Evolutionary conservation across 2,329 filamentous ascomycete species (phyloP).

Genomic region (Cladosporium sp.): DNA sequence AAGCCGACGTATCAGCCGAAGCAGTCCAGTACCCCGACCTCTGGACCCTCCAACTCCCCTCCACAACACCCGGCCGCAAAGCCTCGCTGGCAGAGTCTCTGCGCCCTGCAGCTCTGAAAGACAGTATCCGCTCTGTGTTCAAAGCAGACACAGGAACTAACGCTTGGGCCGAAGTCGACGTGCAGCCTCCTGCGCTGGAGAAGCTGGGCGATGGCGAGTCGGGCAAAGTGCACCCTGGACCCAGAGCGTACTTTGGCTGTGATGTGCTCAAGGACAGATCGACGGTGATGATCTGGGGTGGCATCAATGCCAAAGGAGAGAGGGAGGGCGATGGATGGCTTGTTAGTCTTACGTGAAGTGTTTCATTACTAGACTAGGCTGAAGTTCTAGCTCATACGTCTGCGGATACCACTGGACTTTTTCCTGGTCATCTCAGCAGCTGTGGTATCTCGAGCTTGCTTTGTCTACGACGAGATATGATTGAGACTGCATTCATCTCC

Average conservation of each 20-base stretch:
- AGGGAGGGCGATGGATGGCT: conserved; percentile 43
- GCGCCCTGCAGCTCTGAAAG: conserved; percentile 43
- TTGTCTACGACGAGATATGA: too few species aligned
- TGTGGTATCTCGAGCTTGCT: neutral
- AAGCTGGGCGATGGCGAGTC: conserved; percentile 29
- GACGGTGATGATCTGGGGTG: conserved; percentile 41
- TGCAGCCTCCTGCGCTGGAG: conserved; percentile 32
- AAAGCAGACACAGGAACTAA: conserved; percentile 39
- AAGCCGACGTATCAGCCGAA: conserved; percentile 5
- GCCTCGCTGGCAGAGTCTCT: conserved; percentile 26
- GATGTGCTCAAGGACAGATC: conserved; percentile 35
- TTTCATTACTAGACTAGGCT: too few species aligned
- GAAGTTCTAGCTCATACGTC: too few species aligned
- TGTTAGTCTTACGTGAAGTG: conserved; percentile 32
- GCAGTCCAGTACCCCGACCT: conserved; percentile 35
- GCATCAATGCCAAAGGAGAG: conserved; percentile 40
- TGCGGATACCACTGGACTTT: too few species aligned
- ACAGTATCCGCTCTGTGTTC: conserved; percentile 37
- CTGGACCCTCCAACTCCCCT: conserved; percentile 44
- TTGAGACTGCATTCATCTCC: too few species aligned
- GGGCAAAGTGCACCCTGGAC: conserved; percentile 43
- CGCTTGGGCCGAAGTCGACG: conserved; percentile 41
- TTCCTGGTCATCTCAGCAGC: too few species aligned
- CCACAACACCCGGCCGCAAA: conserved; percentile 26
- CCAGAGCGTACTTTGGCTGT: conserved; percentile 39